phyloP scores from a whole-genome alignment of 2,329 filamentous ascomycete genomes.

The Tolypocladium album region DNA sequence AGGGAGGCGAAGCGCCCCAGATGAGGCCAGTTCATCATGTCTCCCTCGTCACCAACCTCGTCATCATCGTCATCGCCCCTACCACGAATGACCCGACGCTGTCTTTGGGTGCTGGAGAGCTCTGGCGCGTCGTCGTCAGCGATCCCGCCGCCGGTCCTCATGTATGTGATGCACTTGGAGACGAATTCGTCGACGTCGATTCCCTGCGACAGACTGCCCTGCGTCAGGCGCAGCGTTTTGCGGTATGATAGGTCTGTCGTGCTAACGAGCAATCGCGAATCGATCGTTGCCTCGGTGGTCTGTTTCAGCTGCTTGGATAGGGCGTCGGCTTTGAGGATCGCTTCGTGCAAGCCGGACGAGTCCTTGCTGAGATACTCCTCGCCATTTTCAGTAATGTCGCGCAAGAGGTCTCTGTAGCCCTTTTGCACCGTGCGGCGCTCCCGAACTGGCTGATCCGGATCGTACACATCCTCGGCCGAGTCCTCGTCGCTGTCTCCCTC shows the following conservation, averaged over 20 bases:
- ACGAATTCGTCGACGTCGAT: constrained; percentile 88
- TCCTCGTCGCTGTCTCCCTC: constrained; percentile 7
- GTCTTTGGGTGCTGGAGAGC: constrained; percentile 37
- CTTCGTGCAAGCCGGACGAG: constrained; percentile 53
- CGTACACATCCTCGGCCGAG: constrained; percentile 43
- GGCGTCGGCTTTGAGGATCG: constrained; percentile 55
- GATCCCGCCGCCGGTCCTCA: constrained; percentile 57
- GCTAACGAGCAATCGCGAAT: constrained; percentile 75
- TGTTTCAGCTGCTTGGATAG: constrained; percentile 65
- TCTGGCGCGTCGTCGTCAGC: constrained; percentile 38
- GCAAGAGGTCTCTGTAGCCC: constrained; percentile 57
- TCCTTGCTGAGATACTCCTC: constrained; percentile 59
- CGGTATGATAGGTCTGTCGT: constrained; percentile 72
- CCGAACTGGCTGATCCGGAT: constrained; percentile 71
- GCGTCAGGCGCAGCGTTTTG: constrained; percentile 62
- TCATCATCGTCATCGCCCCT: constrained; percentile 42
- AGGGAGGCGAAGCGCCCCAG: constrained; percentile 70
- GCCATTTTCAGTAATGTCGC: constrained; percentile 52
- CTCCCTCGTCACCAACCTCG: constrained; percentile 60
- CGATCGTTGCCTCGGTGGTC: constrained; percentile 81
- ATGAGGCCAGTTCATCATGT: constrained; percentile 77
- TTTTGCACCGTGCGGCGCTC: constrained; percentile 63
- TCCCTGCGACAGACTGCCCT: constrained; percentile 62
- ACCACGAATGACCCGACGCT: constrained; percentile 24
- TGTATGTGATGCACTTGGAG: constrained; percentile 79